Evolutionary conservation across 345 rosid genomes (phyloP).

Genomic region (Mangifera indica): DNA sequence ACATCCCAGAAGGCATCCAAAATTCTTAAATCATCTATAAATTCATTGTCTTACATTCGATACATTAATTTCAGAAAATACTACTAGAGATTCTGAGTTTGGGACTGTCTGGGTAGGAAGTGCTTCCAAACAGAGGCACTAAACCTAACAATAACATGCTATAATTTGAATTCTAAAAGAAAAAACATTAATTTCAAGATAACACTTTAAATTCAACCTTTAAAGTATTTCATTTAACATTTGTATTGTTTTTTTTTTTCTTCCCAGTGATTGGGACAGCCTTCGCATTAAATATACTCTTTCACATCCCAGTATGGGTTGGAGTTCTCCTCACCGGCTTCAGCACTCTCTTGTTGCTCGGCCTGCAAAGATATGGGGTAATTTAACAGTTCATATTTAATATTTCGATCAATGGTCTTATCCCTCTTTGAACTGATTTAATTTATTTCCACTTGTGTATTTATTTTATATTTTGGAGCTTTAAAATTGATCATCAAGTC

Average conservation of each 20-base stretch:
- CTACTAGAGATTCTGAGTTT: neutral
- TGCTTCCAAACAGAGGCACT: no score
- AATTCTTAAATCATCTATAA: no score
- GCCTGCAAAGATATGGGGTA: slow-evolving; percentile 68
- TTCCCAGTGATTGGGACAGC: slow-evolving; percentile 61
- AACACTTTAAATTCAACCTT: neutral
- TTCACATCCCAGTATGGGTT: slow-evolving; percentile 48
- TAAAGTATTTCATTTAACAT: neutral
- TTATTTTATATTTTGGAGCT: neutral
- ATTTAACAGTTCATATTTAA: neutral
- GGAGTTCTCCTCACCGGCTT: slow-evolving; percentile 62
- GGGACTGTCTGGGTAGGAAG: no score
- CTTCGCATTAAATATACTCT: slow-evolving; percentile 52
- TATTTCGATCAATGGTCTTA: neutral
- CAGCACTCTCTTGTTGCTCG: slow-evolving; percentile 61
- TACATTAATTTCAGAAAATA: no score
- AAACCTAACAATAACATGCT: no score
- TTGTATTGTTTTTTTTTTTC: neutral
- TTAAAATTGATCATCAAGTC: neutral
- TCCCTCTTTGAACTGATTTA: neutral
- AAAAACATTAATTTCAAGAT: neutral
- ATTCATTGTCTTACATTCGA: no score
- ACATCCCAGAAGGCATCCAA: slow-evolving; percentile 63
- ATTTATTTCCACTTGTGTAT: slow-evolving; percentile 19
- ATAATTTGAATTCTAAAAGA: no score